Percentiles rank a stretch among this genome's conserved stretches.
phyloP scores from a whole-genome alignment of 331 rosid species.

The Malus hybrid region DNA sequence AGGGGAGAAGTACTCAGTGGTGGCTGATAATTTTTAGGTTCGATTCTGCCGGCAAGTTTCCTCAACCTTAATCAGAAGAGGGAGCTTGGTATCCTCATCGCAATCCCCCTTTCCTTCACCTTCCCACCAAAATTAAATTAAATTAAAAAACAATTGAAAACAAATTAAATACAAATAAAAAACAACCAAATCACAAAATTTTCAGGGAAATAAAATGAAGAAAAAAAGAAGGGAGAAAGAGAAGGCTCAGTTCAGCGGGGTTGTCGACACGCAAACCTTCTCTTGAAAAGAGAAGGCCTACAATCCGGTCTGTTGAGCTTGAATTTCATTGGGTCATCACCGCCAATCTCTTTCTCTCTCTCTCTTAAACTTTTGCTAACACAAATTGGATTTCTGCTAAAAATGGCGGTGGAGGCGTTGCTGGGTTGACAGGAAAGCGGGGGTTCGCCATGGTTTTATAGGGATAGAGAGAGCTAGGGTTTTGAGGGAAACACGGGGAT shows the following conservation, averaged over 20 bases:
- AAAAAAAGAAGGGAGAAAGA: neutral
- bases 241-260: constrained; percentile 85
- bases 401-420: neutral
- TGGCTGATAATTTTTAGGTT: constrained; percentile 53
- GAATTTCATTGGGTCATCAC: constrained; percentile 54
- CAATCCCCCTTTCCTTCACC: neutral
- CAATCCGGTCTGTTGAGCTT: constrained; percentile 87
- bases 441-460: neutral
- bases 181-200: neutral
- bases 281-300: constrained; percentile 46
- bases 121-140: neutral
- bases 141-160: neutral
- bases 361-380: neutral
- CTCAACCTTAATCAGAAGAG: constrained; percentile 69
- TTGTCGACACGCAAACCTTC: constrained; percentile 68
- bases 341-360: constrained; percentile 8
- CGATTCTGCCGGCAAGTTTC: constrained; percentile 78
- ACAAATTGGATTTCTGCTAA: neutral
- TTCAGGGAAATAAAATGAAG: neutral
- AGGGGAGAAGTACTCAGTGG: constrained; percentile 36
- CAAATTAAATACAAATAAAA: too few species aligned
- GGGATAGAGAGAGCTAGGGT: neutral
- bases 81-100: constrained; percentile 75
- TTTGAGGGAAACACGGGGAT: neutral
- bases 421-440: neutral